These are phyloP conservation scores for Lactifluus volemus DNA, from an alignment of 768 basidiomycete species.

Conservation along the genomic window DNA sequence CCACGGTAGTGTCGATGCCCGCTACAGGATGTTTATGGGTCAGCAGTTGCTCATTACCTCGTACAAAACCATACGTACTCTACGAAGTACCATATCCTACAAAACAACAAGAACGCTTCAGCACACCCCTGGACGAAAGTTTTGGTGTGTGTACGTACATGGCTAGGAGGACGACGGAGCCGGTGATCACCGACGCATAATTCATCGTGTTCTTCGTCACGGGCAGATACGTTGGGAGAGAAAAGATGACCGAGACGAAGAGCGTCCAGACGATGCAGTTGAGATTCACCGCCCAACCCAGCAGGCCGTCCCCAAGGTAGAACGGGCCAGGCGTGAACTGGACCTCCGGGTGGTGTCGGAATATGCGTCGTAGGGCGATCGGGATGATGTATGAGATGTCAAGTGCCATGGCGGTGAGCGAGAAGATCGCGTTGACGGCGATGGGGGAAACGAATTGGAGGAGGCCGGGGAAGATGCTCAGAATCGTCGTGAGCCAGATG, in stretches of 20 bases:
- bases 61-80: slow-evolving; percentile 13
- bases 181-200: slow-evolving; percentile 54
- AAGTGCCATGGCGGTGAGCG: slow-evolving; percentile 68
- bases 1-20: slow-evolving; percentile 19
- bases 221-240: slow-evolving; percentile 59
- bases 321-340: slow-evolving; percentile 81
- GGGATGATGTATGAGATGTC: slow-evolving; percentile 80
- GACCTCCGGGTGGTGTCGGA: slow-evolving; percentile 68
- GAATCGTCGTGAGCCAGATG: slow-evolving; percentile 61
- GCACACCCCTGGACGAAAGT: neutral
- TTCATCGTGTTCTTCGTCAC: slow-evolving; percentile 72
- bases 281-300: slow-evolving; percentile 54
- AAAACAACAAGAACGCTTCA: neutral
- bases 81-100: slow-evolving; percentile 22
- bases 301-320: slow-evolving; percentile 64
- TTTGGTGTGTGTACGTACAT: slow-evolving; percentile 21
- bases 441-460: slow-evolving; percentile 70
- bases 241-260: slow-evolving; percentile 64
- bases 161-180: slow-evolving; percentile 28
- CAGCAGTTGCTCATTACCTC: neutral
- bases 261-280: slow-evolving; percentile 63
- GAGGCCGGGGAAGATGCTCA: slow-evolving; percentile 61
- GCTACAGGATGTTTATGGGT: neutral
- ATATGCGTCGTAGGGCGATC: slow-evolving; percentile 63
- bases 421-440: slow-evolving; percentile 76